Evolutionary conservation across 352 stramenopile genomes (phyloP).

Genomic region (Phytophthora pini): DNA sequence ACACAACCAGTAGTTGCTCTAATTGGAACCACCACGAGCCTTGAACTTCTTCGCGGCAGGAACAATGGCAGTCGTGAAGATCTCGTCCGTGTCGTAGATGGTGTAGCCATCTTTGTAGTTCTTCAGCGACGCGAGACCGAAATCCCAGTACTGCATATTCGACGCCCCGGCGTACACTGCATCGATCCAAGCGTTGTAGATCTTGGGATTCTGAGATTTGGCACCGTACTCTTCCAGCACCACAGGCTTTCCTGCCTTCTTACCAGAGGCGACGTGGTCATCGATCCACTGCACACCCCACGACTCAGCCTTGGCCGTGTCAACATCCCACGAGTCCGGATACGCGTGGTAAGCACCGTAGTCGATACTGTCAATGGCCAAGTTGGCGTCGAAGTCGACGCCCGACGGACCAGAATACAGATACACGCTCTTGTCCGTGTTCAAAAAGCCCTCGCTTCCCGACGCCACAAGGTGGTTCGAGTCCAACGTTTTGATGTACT

Average conservation of each 20-base stretch:
- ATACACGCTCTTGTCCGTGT: conserved; percentile 45
- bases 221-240: conserved; percentile 39
- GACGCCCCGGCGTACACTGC: conserved; percentile 21
- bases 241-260: conserved; percentile 33
- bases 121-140: conserved; percentile 34
- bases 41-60: conserved; percentile 12
- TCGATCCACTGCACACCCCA: conserved; percentile 38
- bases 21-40: neutral
- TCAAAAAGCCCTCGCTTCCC: conserved; percentile 45
- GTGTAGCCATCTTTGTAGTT: conserved; percentile 30
- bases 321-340: conserved; percentile 31
- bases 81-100: conserved; percentile 28
- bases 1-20: neutral
- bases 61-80: conserved; percentile 24
- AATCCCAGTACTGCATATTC: conserved; percentile 47
- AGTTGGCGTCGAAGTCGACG: conserved; percentile 41
- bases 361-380: conserved; percentile 38
- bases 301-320: too few species aligned
- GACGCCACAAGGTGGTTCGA: conserved; percentile 40
- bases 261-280: conserved; percentile 29
- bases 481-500: conserved; percentile 47
- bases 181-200: conserved; percentile 35
- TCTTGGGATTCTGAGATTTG: conserved; percentile 22
- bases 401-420: conserved; percentile 41
- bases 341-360: conserved; percentile 44